A percentile compares a stretch with the other conserved stretches of the same genome.
phyloP scores from a whole-genome alignment of 2,329 filamentous ascomycete species.

The Zymoseptoria brevis region DNA sequence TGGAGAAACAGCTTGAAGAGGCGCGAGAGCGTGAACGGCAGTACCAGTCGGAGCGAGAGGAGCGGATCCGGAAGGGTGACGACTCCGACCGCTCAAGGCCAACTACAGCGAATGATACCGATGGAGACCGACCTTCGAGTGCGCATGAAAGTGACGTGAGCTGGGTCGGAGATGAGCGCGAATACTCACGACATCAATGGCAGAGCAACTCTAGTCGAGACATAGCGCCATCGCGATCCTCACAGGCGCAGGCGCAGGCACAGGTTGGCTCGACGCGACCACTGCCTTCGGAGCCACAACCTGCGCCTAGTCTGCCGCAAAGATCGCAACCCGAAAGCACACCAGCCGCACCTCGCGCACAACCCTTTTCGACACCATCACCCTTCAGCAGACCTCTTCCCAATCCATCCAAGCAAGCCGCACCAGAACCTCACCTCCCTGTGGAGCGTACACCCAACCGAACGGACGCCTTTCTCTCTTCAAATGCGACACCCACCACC shows the following conservation, averaged over 20 bases:
- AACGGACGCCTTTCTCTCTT: slow-evolving; percentile 51
- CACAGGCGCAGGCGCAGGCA: slow-evolving; percentile 20
- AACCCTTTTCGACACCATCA: slow-evolving; percentile 37
- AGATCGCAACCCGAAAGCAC: slow-evolving; percentile 19
- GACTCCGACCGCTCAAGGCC: slow-evolving; percentile 31
- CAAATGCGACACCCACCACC: slow-evolving; percentile 45
- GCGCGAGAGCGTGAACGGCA: slow-evolving; percentile 59
- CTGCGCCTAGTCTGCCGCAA: slow-evolving; percentile 9
- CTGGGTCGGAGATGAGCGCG: slow-evolving; percentile 60
- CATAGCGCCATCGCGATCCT: slow-evolving; percentile 13
- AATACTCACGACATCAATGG: slow-evolving; percentile 54
- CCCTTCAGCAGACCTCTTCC: slow-evolving; percentile 22
- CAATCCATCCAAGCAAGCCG: slow-evolving; percentile 15
- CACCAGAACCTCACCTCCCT: slow-evolving; percentile 17
- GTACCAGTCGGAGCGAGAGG: slow-evolving; percentile 55
- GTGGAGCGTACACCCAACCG: slow-evolving; percentile 34
- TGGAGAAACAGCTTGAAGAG: slow-evolving; percentile 65
- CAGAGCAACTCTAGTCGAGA: slow-evolving; percentile 29
- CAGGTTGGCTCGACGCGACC: slow-evolving; percentile 32
- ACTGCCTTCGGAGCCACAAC: slow-evolving; percentile 19
- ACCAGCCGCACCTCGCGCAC: slow-evolving; percentile 17
- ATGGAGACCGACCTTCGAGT: slow-evolving; percentile 17
- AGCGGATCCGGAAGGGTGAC: slow-evolving; percentile 34
- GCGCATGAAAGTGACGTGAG: slow-evolving; percentile 49
- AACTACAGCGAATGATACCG: slow-evolving; percentile 20